Evolutionary conservation across 257 asterid species (phyloP).

Genomic region (Oldenlandia corymbosa): DNA sequence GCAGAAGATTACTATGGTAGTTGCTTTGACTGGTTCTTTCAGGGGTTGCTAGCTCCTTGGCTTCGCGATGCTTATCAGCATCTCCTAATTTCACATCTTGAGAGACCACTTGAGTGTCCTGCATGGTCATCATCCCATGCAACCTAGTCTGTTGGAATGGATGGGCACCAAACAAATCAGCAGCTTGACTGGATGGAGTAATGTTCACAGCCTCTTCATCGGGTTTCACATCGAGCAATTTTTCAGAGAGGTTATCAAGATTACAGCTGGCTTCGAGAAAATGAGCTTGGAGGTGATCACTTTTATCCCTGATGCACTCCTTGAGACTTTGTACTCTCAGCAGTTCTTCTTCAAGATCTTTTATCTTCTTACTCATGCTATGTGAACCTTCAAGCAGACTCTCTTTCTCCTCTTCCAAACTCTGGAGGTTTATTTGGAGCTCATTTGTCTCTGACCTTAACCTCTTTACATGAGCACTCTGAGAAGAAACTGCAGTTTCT

Average conservation of each 20-base stretch:
- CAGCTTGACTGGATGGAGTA: conserved; percentile 8
- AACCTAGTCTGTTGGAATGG: conserved; percentile 6
- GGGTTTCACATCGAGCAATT: conserved; percentile 24
- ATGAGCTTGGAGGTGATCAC: conserved; percentile 21
- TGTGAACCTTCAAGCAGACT: conserved; percentile 23
- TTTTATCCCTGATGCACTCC: conserved; percentile 15
- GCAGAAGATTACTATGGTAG: not conserved
- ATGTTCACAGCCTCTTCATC: conserved; percentile 22
- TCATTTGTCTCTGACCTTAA: conserved; percentile 32
- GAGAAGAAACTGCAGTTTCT: conserved; percentile 30
- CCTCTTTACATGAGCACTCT: conserved; percentile 33
- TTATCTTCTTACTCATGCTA: conserved; percentile 28
- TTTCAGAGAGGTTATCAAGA: conserved; percentile 30
- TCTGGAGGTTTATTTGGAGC: conserved; percentile 26
- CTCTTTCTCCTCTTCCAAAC: conserved; percentile 28
- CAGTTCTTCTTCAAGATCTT: conserved; percentile 35
- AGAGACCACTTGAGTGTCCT: not conserved
- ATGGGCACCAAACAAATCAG: not conserved
- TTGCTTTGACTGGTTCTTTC: conserved; percentile 12
- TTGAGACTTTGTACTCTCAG: conserved; percentile 27
- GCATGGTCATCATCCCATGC: not conserved
- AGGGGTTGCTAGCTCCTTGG: conserved; percentile 2
- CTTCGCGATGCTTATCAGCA: conserved; percentile 5
- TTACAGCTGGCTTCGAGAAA: conserved; percentile 25
- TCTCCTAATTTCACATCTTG: not conserved